Conservation (phyloP, 352 stramenopile species). For the Lagenidium giganteum region DNA sequence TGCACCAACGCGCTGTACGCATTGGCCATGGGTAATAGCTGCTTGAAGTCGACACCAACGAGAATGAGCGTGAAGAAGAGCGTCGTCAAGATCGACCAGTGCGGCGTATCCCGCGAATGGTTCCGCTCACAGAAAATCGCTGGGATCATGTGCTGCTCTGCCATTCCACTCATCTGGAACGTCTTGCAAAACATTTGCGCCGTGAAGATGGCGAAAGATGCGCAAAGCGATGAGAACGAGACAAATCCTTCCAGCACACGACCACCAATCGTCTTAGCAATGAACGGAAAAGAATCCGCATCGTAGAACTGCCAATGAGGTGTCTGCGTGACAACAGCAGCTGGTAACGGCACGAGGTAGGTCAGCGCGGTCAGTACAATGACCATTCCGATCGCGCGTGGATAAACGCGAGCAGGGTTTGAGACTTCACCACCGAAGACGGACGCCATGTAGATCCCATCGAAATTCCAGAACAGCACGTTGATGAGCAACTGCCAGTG, state of each 20-base stretch:
- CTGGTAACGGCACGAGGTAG: conserved; percentile 80
- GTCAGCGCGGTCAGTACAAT: conserved; percentile 50
- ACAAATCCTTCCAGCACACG: not conserved
- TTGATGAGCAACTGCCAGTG: conserved; percentile 78
- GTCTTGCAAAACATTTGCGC: conserved; percentile 78
- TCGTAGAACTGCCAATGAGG: conserved; percentile 62
- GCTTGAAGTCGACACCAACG: conserved; percentile 19
- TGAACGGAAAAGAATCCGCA: not conserved
- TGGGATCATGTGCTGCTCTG: conserved; percentile 66
- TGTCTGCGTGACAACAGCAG: conserved; percentile 39
- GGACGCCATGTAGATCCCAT: conserved; percentile 80
- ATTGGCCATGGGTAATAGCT: conserved; percentile 62
- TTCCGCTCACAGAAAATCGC: conserved; percentile 51
- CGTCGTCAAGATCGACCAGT: conserved; percentile 5
- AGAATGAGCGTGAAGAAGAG: conserved; percentile 8
- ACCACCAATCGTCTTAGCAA: conserved; percentile 1
- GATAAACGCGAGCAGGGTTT: conserved; percentile 64
- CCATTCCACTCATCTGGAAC: conserved; percentile 59
- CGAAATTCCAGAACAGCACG: conserved; percentile 93
- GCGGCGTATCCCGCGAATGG: conserved; percentile 11
- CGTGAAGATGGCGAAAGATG: conserved; percentile 76
- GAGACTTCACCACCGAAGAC: conserved; percentile 83
- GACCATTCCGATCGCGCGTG: conserved; percentile 62
- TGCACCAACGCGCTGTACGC: conserved; percentile 63
- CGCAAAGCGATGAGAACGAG: not conserved